Percentiles rank a stretch among this genome's conserved stretches.
Conservation (phyloP, 176 grass and related monocot genomes). For the Poa pratensis region DNA sequence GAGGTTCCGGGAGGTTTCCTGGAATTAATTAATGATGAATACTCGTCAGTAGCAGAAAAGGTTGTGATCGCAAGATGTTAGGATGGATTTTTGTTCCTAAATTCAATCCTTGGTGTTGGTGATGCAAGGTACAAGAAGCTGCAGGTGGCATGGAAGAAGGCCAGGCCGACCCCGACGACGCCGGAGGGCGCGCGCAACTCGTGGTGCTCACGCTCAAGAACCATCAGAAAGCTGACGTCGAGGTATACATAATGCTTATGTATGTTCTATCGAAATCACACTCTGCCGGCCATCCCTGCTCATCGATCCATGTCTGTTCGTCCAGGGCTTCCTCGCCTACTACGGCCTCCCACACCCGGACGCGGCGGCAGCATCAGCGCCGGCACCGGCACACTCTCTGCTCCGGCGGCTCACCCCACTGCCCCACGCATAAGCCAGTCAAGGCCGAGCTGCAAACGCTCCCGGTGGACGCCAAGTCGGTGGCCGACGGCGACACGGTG, state of each 20-base stretch:
- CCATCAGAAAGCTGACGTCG: slow-evolving; percentile 90
- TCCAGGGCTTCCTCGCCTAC: slow-evolving; percentile 74
- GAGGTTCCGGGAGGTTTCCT: background rate
- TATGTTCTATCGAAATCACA: background rate
- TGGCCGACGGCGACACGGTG: slow-evolving; percentile 86
- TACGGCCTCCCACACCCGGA: slow-evolving; percentile 74
- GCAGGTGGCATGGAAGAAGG: slow-evolving; percentile 79
- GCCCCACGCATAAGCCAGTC: slow-evolving; percentile 48
- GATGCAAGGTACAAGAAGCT: slow-evolving; percentile 84
- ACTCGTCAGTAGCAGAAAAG: background rate
- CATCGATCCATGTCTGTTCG: background rate
- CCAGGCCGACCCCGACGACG: slow-evolving; percentile 74
- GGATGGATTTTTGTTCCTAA: background rate
- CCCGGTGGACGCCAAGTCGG: slow-evolving; percentile 85
- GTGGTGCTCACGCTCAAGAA: slow-evolving; percentile 87
- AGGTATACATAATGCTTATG: slow-evolving; percentile 53
- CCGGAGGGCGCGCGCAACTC: slow-evolving; percentile 72
- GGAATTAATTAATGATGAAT: background rate
- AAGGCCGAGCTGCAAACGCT: slow-evolving; percentile 93
- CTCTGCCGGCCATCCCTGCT: background rate
- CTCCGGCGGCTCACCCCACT: slow-evolving; percentile 29
- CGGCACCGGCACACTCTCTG: background rate
- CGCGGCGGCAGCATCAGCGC: background rate
- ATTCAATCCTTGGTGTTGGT: background rate
- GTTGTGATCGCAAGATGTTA: background rate